Base-by-base conservation (phyloP, 768 basidiomycete genomes). In the Lactifluus echinatus region DNA sequence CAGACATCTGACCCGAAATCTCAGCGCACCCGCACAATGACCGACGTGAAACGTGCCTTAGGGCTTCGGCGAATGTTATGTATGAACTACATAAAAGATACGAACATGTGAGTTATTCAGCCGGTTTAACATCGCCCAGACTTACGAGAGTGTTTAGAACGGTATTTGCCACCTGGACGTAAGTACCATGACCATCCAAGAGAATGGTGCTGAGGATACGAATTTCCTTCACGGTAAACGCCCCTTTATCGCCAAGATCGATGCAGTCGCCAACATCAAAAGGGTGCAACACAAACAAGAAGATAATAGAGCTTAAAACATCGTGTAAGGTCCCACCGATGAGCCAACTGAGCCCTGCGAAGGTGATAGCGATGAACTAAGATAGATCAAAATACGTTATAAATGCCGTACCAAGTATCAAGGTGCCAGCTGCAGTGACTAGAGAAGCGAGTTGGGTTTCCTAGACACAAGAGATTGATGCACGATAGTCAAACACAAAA, bases 211-310 rank as follows among this genome's bases (percentile, higher is more conserved):
- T 87, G 55, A 94, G 77, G 29, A 96, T 77, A 28, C 85, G 78
- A 69, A 96, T 94, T 70, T 93, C 90, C 66, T 87, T 89, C 59
- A 95, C 90, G 0, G 87, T 88, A 68, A 87, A 93, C 8, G 66
- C 73, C 33, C 74, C 75, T 53, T 74, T 57, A 0, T n/a, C 54
- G 17, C 42, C 71, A 45, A 85, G 60, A 50, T 71, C 72, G 49
- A 94, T 77, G 45, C 85, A 73, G 70, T 92, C 89, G 24, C 87
- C 86, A 24, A 90, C 87, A 69, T 90, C 88, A 74, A 84, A 88
- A 0, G 85, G 86, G 66, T 88, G 85, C 65, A 89, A 89, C 69
- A 92, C 78, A 71, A 94, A 93, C 28, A 96, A 75, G 79, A 96
- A 94, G 66, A 94, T 92, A 68, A 93, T 89, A 56, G 85, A 85